Percentiles rank a stretch among this genome's conserved stretches.
Evolutionary conservation across 257 asterid genomes (phyloP).

Genomic region (Eucommia ulmoides): DNA sequence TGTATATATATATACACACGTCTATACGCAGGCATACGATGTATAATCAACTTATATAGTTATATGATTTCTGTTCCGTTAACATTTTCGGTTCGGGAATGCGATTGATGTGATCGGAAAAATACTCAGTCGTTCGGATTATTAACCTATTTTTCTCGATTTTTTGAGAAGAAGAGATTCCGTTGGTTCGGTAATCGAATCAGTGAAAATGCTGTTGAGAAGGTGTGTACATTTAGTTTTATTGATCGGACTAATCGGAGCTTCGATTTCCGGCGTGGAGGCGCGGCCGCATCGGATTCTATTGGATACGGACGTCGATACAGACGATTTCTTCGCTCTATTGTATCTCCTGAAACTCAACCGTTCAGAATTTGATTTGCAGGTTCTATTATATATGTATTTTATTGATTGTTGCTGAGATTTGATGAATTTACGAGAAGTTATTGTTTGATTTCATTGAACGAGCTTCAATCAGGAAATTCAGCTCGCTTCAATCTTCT

Average conservation of each 20-base stretch:
- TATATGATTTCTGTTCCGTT: no score
- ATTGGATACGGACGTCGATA: constrained; percentile 66
- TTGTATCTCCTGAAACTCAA: constrained; percentile 69
- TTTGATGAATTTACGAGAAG: no score
- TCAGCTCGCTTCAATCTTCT: no score
- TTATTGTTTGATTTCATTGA: no score
- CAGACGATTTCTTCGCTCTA: constrained; percentile 78
- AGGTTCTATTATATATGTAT: constrained; percentile 26
- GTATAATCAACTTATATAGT: no score
- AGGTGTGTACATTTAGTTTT: constrained; percentile 12
- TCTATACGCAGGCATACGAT: no score
- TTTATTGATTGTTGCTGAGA: no score
- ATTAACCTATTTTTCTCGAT: no score
- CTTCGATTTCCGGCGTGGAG: constrained; percentile 8
- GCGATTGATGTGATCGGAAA: no score
- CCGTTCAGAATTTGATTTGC: constrained; percentile 48
- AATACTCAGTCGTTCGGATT: no score
- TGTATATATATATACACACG: neutral
- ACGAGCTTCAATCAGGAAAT: no score
- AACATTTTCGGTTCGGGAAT: no score
- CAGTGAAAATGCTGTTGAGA: constrained; percentile 17
- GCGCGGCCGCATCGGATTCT: constrained; percentile 48
- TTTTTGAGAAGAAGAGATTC: neutral
- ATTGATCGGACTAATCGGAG: constrained; percentile 7
- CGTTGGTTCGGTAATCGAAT: neutral